Percentiles rank a stretch among this genome's conserved stretches.
Conservation (phyloP, 2,329 filamentous ascomycete genomes). For the Calonectria honghensis region DNA sequence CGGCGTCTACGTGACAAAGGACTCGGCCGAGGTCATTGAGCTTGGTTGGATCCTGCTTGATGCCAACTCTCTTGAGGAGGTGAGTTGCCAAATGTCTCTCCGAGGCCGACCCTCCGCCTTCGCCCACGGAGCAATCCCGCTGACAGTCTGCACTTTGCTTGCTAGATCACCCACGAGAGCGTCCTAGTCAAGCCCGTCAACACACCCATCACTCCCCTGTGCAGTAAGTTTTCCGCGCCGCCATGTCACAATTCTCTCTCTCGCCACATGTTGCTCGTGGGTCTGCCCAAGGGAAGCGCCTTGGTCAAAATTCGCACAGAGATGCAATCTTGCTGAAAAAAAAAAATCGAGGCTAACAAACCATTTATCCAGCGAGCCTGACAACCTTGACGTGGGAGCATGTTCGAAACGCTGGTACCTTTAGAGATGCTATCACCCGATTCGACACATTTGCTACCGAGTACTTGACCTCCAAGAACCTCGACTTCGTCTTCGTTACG, state of each 20-base stretch:
- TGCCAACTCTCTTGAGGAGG: constrained; percentile 93
- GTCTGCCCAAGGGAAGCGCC: constrained; percentile 42
- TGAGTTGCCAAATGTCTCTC: constrained; percentile 66
- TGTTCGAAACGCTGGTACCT: constrained; percentile 96
- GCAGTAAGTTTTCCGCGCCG: constrained; percentile 83
- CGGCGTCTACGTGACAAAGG: constrained; percentile 99
- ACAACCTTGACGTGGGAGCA: constrained; percentile 99
- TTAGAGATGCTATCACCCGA: constrained; percentile 95
- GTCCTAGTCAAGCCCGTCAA: constrained; percentile 99
- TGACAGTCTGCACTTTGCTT: constrained; percentile 43
- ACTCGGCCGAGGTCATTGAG: constrained; percentile 99
- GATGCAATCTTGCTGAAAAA: constrained; percentile 23
- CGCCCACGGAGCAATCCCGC: constrained; percentile 31
- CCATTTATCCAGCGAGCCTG: constrained; percentile 82
- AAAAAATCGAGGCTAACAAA: constrained; percentile 46
- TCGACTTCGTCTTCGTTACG: constrained; percentile 98
- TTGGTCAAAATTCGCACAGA: constrained; percentile 36
- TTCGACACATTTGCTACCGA: constrained; percentile 96
- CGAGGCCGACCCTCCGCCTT: constrained; percentile 34
- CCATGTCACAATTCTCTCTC: constrained; percentile 45
- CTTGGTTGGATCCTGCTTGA: constrained; percentile 98
- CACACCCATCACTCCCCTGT: constrained; percentile 97
- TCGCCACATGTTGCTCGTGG: constrained; percentile 47
- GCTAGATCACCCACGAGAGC: constrained; percentile 92
- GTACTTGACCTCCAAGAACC: constrained; percentile 90